Conservation (phyloP, 2,329 filamentous ascomycete species). For the Coniochaeta sp. region DNA sequence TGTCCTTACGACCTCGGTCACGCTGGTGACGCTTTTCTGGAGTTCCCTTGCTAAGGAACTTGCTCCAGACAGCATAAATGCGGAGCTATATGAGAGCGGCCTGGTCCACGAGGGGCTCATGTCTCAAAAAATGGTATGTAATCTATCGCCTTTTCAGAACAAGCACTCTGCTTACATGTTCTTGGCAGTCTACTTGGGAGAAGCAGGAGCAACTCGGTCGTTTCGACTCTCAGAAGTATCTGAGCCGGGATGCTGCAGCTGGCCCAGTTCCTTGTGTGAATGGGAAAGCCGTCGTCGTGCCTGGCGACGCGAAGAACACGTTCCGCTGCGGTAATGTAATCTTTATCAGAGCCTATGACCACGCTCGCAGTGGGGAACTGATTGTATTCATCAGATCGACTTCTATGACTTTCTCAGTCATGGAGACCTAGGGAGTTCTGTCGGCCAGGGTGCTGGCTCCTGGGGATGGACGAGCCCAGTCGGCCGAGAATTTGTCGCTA, state of each 20-base stretch:
- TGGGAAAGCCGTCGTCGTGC: slow-evolving; percentile 14
- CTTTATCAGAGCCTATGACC: not conserved
- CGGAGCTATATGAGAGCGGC: not conserved
- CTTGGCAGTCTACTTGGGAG: not conserved
- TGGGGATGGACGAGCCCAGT: slow-evolving; percentile 41
- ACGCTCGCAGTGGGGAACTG: not conserved
- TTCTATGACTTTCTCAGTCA: slow-evolving; percentile 49
- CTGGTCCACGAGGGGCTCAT: not conserved
- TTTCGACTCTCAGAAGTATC: not conserved
- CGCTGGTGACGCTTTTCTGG: not conserved
- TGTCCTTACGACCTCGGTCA: not conserved
- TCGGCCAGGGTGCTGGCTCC: slow-evolving; percentile 26
- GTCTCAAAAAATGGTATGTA: not conserved
- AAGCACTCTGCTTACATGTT: not conserved
- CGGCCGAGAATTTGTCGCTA: slow-evolving; percentile 40
- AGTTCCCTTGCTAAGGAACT: not conserved
- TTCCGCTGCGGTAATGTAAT: slow-evolving; percentile 38
- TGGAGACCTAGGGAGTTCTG: slow-evolving; percentile 38
- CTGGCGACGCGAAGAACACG: slow-evolving; percentile 37
- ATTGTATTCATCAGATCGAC: slow-evolving; percentile 22
- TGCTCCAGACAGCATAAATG: not conserved
- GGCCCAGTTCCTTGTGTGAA: not conserved
- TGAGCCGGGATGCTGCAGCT: not conserved
- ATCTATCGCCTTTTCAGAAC: not conserved
- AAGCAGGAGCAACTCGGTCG: not conserved